A percentile compares a stretch with the other conserved stretches of the same genome.
phyloP scores from a whole-genome alignment of 78 protist genomes.

The Planoprotostelium fungivorum region DNA sequence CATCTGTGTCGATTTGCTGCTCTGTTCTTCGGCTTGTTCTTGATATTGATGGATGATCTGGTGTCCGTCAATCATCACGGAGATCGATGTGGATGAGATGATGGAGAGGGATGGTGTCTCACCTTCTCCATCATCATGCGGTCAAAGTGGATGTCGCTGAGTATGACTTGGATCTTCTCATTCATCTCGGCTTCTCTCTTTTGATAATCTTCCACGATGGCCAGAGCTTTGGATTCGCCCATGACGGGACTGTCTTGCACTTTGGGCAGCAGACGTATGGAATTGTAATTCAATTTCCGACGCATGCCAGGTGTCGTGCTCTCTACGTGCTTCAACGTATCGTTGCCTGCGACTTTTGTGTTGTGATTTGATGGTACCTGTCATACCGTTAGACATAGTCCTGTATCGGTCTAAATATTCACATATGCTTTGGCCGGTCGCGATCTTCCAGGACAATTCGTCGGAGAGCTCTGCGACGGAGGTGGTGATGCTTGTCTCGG shows the following conservation, averaged over 20 bases:
- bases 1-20: neutral
- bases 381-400: neutral
- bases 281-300: neutral
- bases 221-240: neutral
- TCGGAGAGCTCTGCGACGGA: neutral
- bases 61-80: neutral
- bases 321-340: neutral
- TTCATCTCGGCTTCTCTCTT: neutral
- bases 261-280: neutral
- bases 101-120: neutral
- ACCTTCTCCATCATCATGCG: neutral
- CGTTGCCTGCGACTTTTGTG: neutral
- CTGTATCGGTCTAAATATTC: too few relatives aligned
- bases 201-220: neutral
- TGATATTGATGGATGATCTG: neutral
- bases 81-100: neutral
- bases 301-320: neutral
- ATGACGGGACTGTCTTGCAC: too few relatives aligned
- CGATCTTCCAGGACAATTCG: neutral
- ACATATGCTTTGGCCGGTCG: too few relatives aligned
- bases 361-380: neutral
- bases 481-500: neutral
- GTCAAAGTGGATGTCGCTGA: neutral
- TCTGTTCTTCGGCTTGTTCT: neutral
- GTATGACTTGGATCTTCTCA: neutral